phyloP scores from a whole-genome alignment of 2,329 filamentous ascomycete genomes.

The Talaromyces rugulosus region DNA sequence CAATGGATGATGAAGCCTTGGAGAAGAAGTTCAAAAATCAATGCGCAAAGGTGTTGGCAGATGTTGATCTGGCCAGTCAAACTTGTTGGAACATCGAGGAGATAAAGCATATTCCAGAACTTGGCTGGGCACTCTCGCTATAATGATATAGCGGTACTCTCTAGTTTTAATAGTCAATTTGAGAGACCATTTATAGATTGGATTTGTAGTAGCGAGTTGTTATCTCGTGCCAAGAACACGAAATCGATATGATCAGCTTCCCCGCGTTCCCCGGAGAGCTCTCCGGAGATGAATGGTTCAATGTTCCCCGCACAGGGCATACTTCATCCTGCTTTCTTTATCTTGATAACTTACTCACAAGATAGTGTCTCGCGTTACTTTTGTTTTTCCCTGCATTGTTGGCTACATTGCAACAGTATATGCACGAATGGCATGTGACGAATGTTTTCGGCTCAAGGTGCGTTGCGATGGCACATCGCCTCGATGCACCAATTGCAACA shows the following conservation, averaged over 20 bases:
- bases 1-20: conserved; percentile 45
- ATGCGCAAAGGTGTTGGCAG: conserved; percentile 39
- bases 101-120: conserved; percentile 22
- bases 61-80: conserved; percentile 31
- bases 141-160: background rate
- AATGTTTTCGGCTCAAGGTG: conserved; percentile 15
- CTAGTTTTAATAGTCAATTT: background rate
- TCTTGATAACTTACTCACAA: too few species aligned
- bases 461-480: conserved; percentile 16
- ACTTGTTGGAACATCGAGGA: conserved; percentile 29
- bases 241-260: background rate
- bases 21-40: conserved; percentile 50
- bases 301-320: background rate
- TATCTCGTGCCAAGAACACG: background rate
- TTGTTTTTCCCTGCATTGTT: too few species aligned
- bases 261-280: background rate
- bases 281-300: background rate
- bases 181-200: background rate
- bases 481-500: conserved; percentile 12
- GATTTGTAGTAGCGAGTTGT: background rate
- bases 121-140: background rate
- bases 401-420: background rate
- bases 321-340: too few species aligned
- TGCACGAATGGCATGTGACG: conserved; percentile 13
- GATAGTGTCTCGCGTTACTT: too few species aligned